Evolutionary conservation across 179 eudicot species (phyloP), one percentile per base, ranked within the genome.

Genomic region (Spergularia azorica): DNA sequence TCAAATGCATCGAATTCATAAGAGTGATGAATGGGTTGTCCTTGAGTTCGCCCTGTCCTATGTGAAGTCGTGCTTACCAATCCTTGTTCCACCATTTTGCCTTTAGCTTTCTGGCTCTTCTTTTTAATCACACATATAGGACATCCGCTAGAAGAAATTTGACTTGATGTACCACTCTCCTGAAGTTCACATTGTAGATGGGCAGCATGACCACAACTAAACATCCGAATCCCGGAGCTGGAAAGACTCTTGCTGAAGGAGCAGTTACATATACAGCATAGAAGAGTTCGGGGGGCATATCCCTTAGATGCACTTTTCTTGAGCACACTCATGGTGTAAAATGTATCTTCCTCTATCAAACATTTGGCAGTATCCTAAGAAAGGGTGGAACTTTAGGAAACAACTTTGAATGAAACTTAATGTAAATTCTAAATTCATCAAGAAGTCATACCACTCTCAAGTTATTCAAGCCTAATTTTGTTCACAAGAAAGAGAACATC

Each of bases 291-390:
- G 38, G 97, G 97, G 59, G 94, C 90, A 83, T 89, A 91, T 2
- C 94, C 99, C 82, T 87, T 97, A 78, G 95, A 88, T 56, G 97
- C 99, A 43, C 95, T 97, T 82, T 87, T 93, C 84, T 82, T 91
- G 41, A 95, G 94, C 70, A 90, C 73, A 77, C 88, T 95, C 97
- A 93, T 85, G 70, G 92, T 90, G 72, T 91, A 93, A 80, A 86
- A 93, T 52, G 95, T 90, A 84, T 95, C 99, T 81, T 93, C 95
- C 83, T 95, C 97, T 70, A 95, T 93, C 84, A 95, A 79, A 71
- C 91, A 89, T 83, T 86, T 93, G 46, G 99, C 99, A 72, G 97
- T 89, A 81, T 95, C 99, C 99, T 95, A 79, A 72, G 63, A 76
- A 79, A 73, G 71, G 48, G 15, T 63, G 73, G 59, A 59, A 67